These are phyloP conservation scores for Cladorrhinum sp. DNA, from an alignment of 2,329 filamentous ascomycete genomes.

Conservation along the genomic window DNA sequence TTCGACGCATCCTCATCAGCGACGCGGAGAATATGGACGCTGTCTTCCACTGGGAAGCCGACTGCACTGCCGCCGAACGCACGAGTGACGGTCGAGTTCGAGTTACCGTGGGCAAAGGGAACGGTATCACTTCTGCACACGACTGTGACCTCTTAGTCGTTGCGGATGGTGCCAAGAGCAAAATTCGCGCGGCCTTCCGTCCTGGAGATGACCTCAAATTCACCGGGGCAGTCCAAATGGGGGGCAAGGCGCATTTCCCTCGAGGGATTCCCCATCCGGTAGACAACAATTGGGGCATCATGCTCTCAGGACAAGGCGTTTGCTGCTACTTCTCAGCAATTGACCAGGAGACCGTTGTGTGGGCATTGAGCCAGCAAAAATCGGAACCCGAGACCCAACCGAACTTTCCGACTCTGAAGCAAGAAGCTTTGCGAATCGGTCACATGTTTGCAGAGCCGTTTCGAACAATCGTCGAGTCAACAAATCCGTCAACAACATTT, in stretches of 20 bases:
- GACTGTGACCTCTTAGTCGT: constrained; percentile 44
- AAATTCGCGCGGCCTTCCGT: constrained; percentile 38
- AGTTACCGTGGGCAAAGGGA: background rate
- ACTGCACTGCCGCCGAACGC: constrained; percentile 6
- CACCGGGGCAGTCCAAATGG: constrained; percentile 38
- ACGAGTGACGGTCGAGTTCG: constrained; percentile 12
- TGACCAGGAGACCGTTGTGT: constrained; percentile 40
- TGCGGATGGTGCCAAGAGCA: constrained; percentile 45
- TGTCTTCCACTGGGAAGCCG: constrained; percentile 12
- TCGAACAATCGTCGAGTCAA: constrained; percentile 37
- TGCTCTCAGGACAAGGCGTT: constrained; percentile 38
- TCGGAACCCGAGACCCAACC: constrained; percentile 14
- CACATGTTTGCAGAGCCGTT: constrained; percentile 39
- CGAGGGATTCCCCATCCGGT: constrained; percentile 33
- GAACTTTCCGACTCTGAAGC: constrained; percentile 30
- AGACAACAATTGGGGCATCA: constrained; percentile 40
- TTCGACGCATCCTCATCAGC: constrained; percentile 36
- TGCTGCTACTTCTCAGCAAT: constrained; percentile 45
- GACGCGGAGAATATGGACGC: constrained; percentile 19
- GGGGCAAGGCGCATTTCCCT: constrained; percentile 38
- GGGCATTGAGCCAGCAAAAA: constrained; percentile 40
- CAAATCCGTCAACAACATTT: constrained; percentile 37
- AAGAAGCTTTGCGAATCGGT: constrained; percentile 34
- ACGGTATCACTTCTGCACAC: background rate
- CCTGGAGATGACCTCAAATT: constrained; percentile 38